Conservation (phyloP, 2,329 filamentous ascomycete species). For the Curvularia spicifera region DNA sequence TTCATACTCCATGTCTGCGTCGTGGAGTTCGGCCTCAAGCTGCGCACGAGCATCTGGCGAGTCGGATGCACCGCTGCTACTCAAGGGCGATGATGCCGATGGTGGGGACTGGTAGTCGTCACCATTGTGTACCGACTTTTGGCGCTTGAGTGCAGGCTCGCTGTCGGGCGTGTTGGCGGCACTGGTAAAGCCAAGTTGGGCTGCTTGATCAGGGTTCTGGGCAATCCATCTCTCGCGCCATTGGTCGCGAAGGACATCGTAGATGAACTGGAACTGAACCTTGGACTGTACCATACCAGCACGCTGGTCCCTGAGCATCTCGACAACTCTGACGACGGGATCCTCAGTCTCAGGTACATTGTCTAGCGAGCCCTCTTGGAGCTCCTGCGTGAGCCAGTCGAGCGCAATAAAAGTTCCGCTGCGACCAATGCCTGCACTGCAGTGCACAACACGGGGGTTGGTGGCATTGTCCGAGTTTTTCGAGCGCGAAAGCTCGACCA, state of each 20-base stretch:
- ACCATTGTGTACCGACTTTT: constrained; percentile 31
- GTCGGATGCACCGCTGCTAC: constrained; percentile 9
- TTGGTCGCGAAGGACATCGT: constrained; percentile 78
- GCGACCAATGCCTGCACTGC: constrained; percentile 88
- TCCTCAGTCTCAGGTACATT: constrained; percentile 61
- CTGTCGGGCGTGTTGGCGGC: constrained; percentile 10
- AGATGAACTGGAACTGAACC: constrained; percentile 83
- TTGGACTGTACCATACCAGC: constrained; percentile 96
- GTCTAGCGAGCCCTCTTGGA: constrained; percentile 74
- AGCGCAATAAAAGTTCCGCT: constrained; percentile 95
- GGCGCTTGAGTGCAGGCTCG: constrained; percentile 38
- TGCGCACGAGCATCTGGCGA: constrained; percentile 33
- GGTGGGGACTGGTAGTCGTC: constrained; percentile 7
- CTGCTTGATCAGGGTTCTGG: constrained; percentile 39
- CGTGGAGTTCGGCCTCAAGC: constrained; percentile 44
- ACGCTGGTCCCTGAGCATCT: constrained; percentile 81
- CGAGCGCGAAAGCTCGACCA: constrained; percentile 71
- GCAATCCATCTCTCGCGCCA: constrained; percentile 65
- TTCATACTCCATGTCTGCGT: constrained; percentile 37
- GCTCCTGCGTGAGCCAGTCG: constrained; percentile 86
- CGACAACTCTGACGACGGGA: constrained; percentile 78
- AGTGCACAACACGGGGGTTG: constrained; percentile 75
- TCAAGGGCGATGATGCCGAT: constrained; percentile 8
- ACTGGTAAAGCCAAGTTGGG: constrained; percentile 28
- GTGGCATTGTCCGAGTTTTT: constrained; percentile 55